Conservation (phyloP, 2,329 filamentous ascomycete species). For the Keithomyces neogunnii region DNA sequence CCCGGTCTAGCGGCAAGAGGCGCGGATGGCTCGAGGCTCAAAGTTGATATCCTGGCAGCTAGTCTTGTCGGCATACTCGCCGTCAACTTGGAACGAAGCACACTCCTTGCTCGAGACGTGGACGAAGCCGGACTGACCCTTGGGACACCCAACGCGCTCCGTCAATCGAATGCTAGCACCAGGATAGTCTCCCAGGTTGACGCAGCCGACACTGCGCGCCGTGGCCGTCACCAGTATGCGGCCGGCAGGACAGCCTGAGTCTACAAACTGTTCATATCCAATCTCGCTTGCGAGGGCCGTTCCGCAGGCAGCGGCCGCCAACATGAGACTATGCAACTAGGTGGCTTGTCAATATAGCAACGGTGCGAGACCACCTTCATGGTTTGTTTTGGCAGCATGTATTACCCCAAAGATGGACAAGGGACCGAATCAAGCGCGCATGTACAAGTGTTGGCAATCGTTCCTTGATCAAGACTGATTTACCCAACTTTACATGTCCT, state of each 20-base stretch:
- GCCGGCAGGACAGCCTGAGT: neutral
- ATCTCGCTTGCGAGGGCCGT: too few species aligned
- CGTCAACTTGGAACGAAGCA: neutral
- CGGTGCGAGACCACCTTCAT: too few species aligned
- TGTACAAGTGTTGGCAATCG: too few species aligned
- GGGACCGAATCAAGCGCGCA: too few species aligned
- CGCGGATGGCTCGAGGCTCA: neutral
- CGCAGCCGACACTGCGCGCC: neutral
- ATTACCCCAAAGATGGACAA: too few species aligned
- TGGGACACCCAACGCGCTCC: neutral
- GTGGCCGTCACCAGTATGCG: neutral
- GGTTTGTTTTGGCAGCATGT: too few species aligned
- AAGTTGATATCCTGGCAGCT: neutral
- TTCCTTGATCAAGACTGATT: too few species aligned
- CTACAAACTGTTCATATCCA: neutral
- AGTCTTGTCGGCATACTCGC: neutral
- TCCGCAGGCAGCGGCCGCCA: neutral
- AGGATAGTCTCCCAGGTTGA: neutral
- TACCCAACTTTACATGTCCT: too few species aligned
- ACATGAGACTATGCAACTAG: too few species aligned
- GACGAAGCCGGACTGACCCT: neutral
- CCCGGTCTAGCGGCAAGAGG: neutral
- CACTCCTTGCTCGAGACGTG: neutral
- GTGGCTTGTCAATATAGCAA: too few species aligned
- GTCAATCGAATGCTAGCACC: neutral